Conservation (phyloP, 768 basidiomycete species). For the Tricholoma saponaceum region DNA sequence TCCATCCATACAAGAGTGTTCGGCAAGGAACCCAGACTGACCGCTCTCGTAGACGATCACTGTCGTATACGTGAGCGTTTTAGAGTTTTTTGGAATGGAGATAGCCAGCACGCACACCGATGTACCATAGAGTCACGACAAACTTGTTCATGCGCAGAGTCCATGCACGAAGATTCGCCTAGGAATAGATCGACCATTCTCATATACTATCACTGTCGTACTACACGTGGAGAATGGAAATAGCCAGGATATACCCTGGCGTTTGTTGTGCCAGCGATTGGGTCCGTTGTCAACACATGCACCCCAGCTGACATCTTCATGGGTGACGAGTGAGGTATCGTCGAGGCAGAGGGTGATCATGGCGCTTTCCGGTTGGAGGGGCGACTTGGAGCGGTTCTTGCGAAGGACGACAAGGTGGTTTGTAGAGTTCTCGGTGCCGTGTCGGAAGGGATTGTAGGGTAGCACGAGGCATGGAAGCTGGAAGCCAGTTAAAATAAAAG, state of each 20-base stretch:
- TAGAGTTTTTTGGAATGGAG: no score
- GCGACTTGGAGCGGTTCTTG: slow-evolving; percentile 80
- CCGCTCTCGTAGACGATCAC: slow-evolving; percentile 95
- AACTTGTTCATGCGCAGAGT: no score
- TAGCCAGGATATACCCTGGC: slow-evolving; percentile 61
- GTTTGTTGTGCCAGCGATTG: slow-evolving; percentile 96
- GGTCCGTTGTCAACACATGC: slow-evolving; percentile 88
- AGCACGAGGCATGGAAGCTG: slow-evolving; percentile 90
- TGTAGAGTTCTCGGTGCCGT: slow-evolving; percentile 46
- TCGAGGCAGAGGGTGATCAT: slow-evolving; percentile 88
- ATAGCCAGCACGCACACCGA: no score
- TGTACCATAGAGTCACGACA: no score
- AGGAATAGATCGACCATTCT: no score
- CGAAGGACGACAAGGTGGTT: slow-evolving; percentile 90
- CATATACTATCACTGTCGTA: no score
- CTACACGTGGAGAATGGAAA: no score
- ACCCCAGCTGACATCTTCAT: slow-evolving; percentile 77
- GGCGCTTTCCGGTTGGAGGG: slow-evolving; percentile 70
- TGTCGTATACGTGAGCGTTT: slow-evolving; percentile 24
- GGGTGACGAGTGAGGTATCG: slow-evolving; percentile 72
- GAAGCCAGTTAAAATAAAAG: not conserved
- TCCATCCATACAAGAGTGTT: slow-evolving; percentile 89
- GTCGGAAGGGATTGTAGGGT: slow-evolving; percentile 81
- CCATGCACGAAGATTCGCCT: no score
- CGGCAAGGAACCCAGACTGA: slow-evolving; percentile 88